These are phyloP conservation scores for Fraxinus paxiana DNA, from an alignment of 305 asterid species.

Conservation along the genomic window DNA sequence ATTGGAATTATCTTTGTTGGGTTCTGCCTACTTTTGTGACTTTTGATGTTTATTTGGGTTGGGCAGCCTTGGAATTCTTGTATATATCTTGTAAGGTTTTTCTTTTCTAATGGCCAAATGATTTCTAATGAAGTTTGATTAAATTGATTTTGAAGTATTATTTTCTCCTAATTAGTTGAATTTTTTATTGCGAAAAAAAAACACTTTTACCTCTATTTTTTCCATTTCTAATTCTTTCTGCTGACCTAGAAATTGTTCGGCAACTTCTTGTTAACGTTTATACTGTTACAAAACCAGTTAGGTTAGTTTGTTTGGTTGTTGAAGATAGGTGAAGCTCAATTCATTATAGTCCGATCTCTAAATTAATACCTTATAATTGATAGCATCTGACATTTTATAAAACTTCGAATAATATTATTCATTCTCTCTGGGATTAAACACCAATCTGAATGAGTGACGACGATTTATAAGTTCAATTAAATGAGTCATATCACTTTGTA, in stretches of 20 bases:
- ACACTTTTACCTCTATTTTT: not conserved
- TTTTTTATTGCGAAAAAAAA: not conserved
- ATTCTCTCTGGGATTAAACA: too few species aligned
- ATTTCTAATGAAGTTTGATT: not conserved
- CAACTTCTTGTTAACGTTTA: not conserved
- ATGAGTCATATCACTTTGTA: too few species aligned
- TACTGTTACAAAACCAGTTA: not conserved
- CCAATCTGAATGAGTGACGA: too few species aligned
- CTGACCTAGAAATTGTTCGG: not conserved
- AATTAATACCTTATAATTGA: not conserved
- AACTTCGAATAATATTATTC: too few species aligned
- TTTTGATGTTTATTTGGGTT: not conserved
- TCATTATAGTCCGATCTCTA: not conserved
- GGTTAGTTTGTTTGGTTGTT: not conserved
- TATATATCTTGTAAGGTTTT: not conserved
- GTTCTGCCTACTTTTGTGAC: not conserved
- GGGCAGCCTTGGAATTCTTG: not conserved
- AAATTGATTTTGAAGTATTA: not conserved
- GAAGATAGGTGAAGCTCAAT: not conserved
- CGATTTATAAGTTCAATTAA: too few species aligned
- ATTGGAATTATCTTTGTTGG: constrained; percentile 41
- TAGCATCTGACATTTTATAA: not conserved
- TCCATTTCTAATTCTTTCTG: not conserved
- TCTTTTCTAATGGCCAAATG: not conserved
- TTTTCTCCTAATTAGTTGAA: not conserved